Percentiles rank a stretch among this genome's conserved stretches.
These are phyloP conservation scores for Fusarium anthophilum DNA, from an alignment of 2,329 filamentous ascomycete genomes.

Conservation along the genomic window DNA sequence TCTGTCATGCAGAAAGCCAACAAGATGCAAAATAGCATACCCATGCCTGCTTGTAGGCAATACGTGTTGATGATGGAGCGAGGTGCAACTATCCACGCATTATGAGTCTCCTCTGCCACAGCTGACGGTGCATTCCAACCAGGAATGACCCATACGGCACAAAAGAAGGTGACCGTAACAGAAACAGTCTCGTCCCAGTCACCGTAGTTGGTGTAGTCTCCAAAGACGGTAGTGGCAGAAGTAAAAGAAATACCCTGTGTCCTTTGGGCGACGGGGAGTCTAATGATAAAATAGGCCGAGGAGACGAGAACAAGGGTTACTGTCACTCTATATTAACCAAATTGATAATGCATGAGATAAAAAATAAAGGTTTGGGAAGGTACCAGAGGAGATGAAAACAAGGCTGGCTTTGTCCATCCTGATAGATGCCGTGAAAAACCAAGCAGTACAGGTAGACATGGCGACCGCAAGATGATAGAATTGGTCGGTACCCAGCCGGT, in stretches of 20 bases:
- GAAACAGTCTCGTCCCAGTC: not conserved
- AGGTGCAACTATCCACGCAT: not conserved
- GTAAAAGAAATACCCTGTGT: not conserved
- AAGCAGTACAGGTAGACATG: not conserved
- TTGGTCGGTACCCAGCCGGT: not conserved
- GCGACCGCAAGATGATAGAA: not conserved
- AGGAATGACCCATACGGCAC: not conserved
- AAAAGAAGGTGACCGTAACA: not conserved
- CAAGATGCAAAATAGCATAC: not conserved
- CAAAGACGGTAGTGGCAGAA: not conserved
- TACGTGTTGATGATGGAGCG: not conserved
- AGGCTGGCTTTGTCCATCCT: not conserved
- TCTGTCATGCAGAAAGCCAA: not conserved
- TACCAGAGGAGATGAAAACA: not conserved
- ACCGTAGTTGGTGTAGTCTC: not conserved
- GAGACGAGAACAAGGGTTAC: not conserved
- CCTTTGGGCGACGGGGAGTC: not conserved
- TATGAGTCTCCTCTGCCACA: not conserved
- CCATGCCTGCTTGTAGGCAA: not conserved
- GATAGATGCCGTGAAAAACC: not conserved
- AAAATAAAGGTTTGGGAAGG: not conserved
- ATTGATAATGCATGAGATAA: not conserved
- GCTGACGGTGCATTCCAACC: not conserved
- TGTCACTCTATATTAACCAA: not conserved
- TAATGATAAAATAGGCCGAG: not conserved